A percentile compares a stretch with the other conserved stretches of the same genome.
Conservation (phyloP, 768 basidiomycete species). For the Psilocybe tampanensis region DNA sequence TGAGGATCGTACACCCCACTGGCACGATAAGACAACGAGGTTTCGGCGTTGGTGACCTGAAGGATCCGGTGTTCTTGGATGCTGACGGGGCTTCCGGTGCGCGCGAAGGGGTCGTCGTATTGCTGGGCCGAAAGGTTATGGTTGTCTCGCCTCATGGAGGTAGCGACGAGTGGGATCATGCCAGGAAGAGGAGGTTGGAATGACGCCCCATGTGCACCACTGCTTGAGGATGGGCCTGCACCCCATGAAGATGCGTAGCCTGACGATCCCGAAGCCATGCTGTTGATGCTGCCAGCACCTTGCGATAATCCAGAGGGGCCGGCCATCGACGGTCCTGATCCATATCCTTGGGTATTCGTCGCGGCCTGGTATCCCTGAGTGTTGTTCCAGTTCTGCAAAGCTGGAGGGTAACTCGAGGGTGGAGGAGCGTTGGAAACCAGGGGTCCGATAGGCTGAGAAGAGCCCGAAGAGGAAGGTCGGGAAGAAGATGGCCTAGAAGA, state of each 20-base stretch:
- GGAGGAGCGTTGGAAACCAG: conserved; percentile 15
- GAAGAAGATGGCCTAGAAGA: conserved; percentile 35
- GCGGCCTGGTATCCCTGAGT: conserved; percentile 10
- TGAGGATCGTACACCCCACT: conserved; percentile 10
- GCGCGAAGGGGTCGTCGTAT: conserved; percentile 25
- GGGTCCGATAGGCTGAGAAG: conserved; percentile 35
- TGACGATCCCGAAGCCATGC: neutral
- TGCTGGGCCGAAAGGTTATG: conserved; percentile 13
- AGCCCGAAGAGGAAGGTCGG: conserved; percentile 47
- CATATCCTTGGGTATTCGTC: conserved; percentile 12
- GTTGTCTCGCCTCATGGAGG: conserved; percentile 16
- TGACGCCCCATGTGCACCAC: neutral
- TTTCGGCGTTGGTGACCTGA: conserved; percentile 43
- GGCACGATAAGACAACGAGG: conserved; percentile 26
- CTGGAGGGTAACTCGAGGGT: conserved; percentile 18
- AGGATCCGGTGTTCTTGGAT: conserved; percentile 40
- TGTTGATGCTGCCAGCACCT: conserved; percentile 3
- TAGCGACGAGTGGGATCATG: conserved; percentile 9
- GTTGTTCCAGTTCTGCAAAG: conserved; percentile 22
- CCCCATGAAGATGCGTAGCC: conserved; percentile 3
- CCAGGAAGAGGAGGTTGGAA: conserved; percentile 6
- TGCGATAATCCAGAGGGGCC: conserved; percentile 1
- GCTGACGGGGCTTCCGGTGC: conserved; percentile 45
- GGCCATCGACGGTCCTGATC: conserved; percentile 14
- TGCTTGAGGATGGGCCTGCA: conserved; percentile 4